Percentiles rank a stretch among this genome's conserved stretches.
These are phyloP conservation scores for Vaccinium myrtillus DNA, from an alignment of 148 eudicot species.

Conservation along the genomic window DNA sequence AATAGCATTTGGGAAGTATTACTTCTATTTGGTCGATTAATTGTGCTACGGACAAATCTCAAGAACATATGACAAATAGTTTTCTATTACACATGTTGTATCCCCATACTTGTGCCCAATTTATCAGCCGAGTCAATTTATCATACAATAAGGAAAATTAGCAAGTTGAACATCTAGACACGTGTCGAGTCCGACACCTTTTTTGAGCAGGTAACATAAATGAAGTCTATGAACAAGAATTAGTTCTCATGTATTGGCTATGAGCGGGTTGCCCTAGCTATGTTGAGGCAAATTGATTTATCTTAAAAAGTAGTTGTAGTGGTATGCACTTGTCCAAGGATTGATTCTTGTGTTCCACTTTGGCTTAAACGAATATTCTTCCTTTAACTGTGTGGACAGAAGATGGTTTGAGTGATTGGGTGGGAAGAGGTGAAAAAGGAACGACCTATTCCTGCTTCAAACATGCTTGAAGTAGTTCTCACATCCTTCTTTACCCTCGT, in stretches of 20 bases:
- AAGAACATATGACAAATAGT: neutral
- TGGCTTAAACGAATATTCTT: neutral
- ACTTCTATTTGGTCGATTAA: neutral
- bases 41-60: neutral
- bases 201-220: neutral
- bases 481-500: neutral
- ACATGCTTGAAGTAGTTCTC: neutral
- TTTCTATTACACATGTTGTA: neutral
- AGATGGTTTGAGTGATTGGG: neutral
- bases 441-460: neutral
- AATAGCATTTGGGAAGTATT: neutral
- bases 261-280: neutral
- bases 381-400: neutral
- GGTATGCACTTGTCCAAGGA: constrained; percentile 1
- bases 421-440: neutral
- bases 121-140: neutral
- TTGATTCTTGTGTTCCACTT: neutral
- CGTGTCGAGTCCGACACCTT: neutral
- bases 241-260: neutral
- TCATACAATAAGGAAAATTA: neutral
- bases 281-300: neutral
- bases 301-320: neutral
- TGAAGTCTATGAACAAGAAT: neutral
- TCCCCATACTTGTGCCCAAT: neutral
- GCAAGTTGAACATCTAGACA: neutral